A percentile compares a stretch with the other conserved stretches of the same genome.
Evolutionary conservation across 2,329 filamentous ascomycete genomes (phyloP).

Genomic region (Dactylonectria estremocensis): DNA sequence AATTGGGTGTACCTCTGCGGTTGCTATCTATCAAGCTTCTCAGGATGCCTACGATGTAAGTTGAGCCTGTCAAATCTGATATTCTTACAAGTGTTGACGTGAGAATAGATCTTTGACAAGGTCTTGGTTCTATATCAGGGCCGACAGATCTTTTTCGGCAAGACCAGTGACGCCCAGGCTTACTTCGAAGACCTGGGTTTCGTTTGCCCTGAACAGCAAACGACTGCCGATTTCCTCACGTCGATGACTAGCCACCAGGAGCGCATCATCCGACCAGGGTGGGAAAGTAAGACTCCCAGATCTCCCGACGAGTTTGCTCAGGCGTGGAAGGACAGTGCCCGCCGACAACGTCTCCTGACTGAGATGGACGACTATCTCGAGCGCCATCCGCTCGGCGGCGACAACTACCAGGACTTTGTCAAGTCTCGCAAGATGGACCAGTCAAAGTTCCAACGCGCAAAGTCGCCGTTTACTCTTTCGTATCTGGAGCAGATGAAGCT

Average conservation of each 20-base stretch:
- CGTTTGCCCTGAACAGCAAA: constrained; percentile 31
- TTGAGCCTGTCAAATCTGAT: neutral
- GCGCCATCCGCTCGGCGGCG: constrained; percentile 28
- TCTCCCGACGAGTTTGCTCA: constrained; percentile 55
- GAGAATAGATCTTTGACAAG: constrained; percentile 73
- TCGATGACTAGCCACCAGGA: constrained; percentile 59
- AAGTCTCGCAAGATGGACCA: constrained; percentile 33
- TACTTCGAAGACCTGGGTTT: constrained; percentile 68
- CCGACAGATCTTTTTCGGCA: constrained; percentile 68
- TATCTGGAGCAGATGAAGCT: constrained; percentile 61
- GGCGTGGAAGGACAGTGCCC: constrained; percentile 47
- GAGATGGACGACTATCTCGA: constrained; percentile 48
- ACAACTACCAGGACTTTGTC: constrained; percentile 29
- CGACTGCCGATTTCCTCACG: constrained; percentile 39
- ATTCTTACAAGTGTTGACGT: neutral
- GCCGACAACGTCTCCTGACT: constrained; percentile 41
- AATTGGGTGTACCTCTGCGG: constrained; percentile 68
- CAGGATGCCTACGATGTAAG: constrained; percentile 44
- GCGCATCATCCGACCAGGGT: constrained; percentile 49
- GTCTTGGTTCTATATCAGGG: constrained; percentile 78
- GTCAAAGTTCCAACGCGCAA: constrained; percentile 54
- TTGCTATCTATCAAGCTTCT: constrained; percentile 76
- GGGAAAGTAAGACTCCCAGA: constrained; percentile 51
- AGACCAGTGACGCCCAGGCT: constrained; percentile 43
- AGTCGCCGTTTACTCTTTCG: constrained; percentile 64